Evolutionary conservation across 2,329 filamentous ascomycete species (phyloP).

Genomic region (Aspergillus sp.): DNA sequence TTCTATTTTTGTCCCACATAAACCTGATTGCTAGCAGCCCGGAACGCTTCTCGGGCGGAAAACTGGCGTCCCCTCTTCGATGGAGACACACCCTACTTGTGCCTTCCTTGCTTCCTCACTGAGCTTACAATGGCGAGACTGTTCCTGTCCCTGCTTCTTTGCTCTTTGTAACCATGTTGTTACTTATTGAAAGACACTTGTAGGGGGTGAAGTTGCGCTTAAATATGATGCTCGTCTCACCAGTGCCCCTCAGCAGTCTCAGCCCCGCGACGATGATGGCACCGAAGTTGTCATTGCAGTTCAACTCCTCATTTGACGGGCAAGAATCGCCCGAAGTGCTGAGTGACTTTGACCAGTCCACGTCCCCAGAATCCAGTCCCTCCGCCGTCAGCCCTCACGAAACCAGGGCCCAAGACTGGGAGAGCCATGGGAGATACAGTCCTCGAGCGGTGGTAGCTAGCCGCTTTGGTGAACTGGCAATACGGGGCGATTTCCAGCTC

Average conservation of each 20-base stretch:
- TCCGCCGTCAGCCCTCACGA: slow-evolving; percentile 34
- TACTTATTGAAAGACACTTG: background rate
- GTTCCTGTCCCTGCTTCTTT: slow-evolving; percentile 2
- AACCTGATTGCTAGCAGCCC: slow-evolving; percentile 1
- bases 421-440: slow-evolving; percentile 35
- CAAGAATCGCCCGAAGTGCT: slow-evolving; percentile 35
- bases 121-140: slow-evolving; percentile 12
- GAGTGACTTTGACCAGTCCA: slow-evolving; percentile 28
- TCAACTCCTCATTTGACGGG: slow-evolving; percentile 37
- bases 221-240: slow-evolving; percentile 13
- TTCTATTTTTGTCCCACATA: slow-evolving; percentile 14
- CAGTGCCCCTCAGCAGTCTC: slow-evolving; percentile 24
- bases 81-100: slow-evolving; percentile 9
- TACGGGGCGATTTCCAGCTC: slow-evolving; percentile 31
- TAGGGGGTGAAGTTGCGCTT: slow-evolving; percentile 9
- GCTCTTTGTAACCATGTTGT: slow-evolving; percentile 12
- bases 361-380: slow-evolving; percentile 33
- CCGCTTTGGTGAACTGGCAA: slow-evolving; percentile 40
- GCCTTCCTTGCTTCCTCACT: slow-evolving; percentile 5
- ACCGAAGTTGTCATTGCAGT: slow-evolving; percentile 23
- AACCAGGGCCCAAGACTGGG: slow-evolving; percentile 29
- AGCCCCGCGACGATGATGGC: slow-evolving; percentile 33
- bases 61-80: slow-evolving; percentile 7
- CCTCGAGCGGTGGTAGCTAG: slow-evolving; percentile 41
- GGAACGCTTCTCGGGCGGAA: slow-evolving; percentile 6